Base-by-base conservation (phyloP, 257 asterid genomes). In the Catharanthus roseus region DNA sequence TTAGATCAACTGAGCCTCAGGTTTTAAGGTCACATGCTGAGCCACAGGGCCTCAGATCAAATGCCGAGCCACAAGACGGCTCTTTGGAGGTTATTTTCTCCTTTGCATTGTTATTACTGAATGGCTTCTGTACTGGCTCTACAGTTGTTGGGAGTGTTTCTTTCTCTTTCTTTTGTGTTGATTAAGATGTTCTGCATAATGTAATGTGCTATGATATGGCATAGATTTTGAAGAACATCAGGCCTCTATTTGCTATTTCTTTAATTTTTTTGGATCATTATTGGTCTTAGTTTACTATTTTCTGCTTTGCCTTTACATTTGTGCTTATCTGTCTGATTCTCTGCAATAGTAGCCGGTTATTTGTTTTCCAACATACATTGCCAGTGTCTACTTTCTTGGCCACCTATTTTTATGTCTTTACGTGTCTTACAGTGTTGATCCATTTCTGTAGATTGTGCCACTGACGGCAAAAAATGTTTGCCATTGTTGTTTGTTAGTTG, bases 1-100 rank as follows among this genome's bases (percentile, higher is more conserved):
- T 80, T 62, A 83, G 86, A 75, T 78, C 89, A 44, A 69, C 66
- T 63, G 97, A 90, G 75, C 78, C 88, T 36, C 87, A 89, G 97
- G 72, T 75, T 41, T 74, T 89, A 3, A 87, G 86, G 77, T 80
- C 92, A 39, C 80, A 70, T 64, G 80, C 44, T 65, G 97, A 90
- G 73, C 72, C 86, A 29, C 85, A 85, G 90, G 79, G 81, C 65
- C 74, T 89, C 2, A 86, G 85, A 77, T 80, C 91, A 60, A 75
- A 68, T 67, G 81, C 53, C 54, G 96, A 87, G 78, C 77, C 82
- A 31, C 93, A 82, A 76, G 96, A 87, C 79, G 75, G 72, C 78
- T 73, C 92, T 34, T 50, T 80, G 29, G 97, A 93, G 97, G 98
- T 93, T 65, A 79, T 74, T 79, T 74, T 53, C 76, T 50, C 50